Base-by-base conservation (phyloP, 192 early-diverging fungal genomes). In the Pilobolus umbonatus region DNA sequence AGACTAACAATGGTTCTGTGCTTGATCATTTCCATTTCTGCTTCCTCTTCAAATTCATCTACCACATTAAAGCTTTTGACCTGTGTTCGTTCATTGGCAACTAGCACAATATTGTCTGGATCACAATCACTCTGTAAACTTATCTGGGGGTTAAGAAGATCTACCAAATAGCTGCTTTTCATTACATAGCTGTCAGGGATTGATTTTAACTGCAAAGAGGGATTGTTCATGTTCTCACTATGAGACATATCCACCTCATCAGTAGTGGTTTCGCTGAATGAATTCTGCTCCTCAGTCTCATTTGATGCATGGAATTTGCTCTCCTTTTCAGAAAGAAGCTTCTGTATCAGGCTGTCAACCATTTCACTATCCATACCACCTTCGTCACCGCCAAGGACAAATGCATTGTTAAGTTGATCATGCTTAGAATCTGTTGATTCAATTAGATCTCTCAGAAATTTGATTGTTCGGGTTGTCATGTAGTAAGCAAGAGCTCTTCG, bases 381-480 rank as follows among this genome's bases (percentile, higher is more conserved):
- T 14, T 60, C 61, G 28, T 65, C 60, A 32, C 46, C 55, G 22
- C 50, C 52, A 21, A 26, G 36, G 4, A 24, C 34, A 19, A 42
- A 42, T 11, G 21, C 21, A 3, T 54, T 34, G 11, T 32, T 31
- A 3, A 19, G 19, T 15, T 38, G 5, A 5, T 34, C 51, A n/a
- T 42, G 35, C 35, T 30, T 8, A 0, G 26, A 38, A 45, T 67
- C 55, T 32, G 53, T 36, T 5, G 39, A 12, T 25, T 66, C 55
- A 14, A 80, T 75, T 15, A 92, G 64, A 32, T 90, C 89, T 35
- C 80, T 78, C 49, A 85, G 80, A n/a, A 93, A 85, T 55, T 86
- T 81, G 17, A 86, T 77, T 0, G 93, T 85, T n/a, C 86, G 67
- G 57, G 83, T 86, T 24, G 91, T 93, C 58, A 95, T 77, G 61